These are phyloP conservation scores for Pythium insidiosum DNA, from an alignment of 352 stramenopile genomes.

Conservation along the genomic window DNA sequence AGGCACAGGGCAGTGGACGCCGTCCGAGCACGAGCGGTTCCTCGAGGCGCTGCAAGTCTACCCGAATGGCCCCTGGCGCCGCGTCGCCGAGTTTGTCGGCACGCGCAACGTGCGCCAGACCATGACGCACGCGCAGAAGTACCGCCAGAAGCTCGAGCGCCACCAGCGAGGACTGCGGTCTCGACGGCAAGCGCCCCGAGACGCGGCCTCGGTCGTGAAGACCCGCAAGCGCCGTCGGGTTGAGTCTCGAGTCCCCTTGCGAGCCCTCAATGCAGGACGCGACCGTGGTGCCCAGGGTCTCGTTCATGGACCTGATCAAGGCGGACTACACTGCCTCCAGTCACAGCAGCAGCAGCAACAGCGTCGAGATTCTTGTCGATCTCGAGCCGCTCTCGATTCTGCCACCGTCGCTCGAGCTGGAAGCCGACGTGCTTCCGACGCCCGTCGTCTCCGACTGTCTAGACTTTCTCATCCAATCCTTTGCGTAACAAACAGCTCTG, in stretches of 20 bases:
- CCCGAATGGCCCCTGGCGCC: slow-evolving; percentile 10
- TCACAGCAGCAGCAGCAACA: too few species aligned
- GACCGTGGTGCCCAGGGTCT: too few species aligned
- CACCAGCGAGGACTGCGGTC: background rate
- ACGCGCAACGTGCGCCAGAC: slow-evolving; percentile 56
- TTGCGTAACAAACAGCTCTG: slow-evolving; percentile 3
- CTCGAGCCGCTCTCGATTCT: slow-evolving; percentile 2
- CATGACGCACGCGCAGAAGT: slow-evolving; percentile 91
- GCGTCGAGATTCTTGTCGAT: too few species aligned
- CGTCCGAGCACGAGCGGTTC: slow-evolving; percentile 13
- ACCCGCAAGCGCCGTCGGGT: too few species aligned
- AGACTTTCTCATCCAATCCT: slow-evolving; percentile 23
- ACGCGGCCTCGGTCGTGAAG: too few species aligned
- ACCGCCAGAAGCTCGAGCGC: slow-evolving; percentile 66
- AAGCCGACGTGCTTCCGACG: slow-evolving; percentile 9
- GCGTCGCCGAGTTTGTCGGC: slow-evolving; percentile 7
- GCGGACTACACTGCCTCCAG: too few species aligned
- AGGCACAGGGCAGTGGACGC: slow-evolving; percentile 5
- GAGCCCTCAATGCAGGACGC: too few species aligned
- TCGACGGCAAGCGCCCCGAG: too few species aligned
- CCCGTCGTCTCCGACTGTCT: slow-evolving; percentile 15
- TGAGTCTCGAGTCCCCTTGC: too few species aligned
- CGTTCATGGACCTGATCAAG: too few species aligned
- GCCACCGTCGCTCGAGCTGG: background rate
- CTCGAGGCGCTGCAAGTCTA: slow-evolving; percentile 14